Percentiles rank a stretch among this genome's conserved stretches.
These are phyloP conservation scores for Manihot esculenta DNA, from an alignment of 441 rosid genomes.

Conservation along the genomic window DNA sequence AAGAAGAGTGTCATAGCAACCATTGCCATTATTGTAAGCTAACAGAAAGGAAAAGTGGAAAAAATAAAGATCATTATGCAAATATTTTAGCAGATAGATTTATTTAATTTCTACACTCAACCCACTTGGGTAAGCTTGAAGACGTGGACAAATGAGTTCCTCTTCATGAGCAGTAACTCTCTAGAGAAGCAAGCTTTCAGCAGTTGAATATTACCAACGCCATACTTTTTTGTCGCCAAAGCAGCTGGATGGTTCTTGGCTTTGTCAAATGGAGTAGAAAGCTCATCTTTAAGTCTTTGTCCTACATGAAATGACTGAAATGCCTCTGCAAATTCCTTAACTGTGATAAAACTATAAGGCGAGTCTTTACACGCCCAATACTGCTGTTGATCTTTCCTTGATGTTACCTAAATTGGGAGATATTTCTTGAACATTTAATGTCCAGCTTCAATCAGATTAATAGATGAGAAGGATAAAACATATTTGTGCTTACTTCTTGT, in stretches of 20 bases:
- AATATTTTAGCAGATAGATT: too few relatives aligned
- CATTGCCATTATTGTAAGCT: slow-evolving; percentile 52
- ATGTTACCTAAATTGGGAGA: slow-evolving; percentile 62
- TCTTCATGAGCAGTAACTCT: slow-evolving; percentile 77
- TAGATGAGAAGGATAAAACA: background rate
- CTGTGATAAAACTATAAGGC: slow-evolving; percentile 64
- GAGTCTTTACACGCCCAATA: slow-evolving; percentile 58
- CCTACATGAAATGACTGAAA: slow-evolving; percentile 76
- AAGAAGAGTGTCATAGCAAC: slow-evolving; percentile 63
- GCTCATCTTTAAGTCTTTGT: slow-evolving; percentile 44
- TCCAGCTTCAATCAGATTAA: background rate
- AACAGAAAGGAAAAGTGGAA: background rate
- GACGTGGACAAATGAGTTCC: slow-evolving; percentile 79
- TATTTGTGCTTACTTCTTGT: slow-evolving; percentile 58
- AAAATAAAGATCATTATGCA: background rate
- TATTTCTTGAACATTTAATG: background rate
- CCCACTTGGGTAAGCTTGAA: slow-evolving; percentile 74
- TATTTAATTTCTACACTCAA: background rate
- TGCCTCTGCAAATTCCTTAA: slow-evolving; percentile 61
- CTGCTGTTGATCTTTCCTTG: slow-evolving; percentile 82
- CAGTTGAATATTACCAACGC: slow-evolving; percentile 55
- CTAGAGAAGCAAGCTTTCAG: slow-evolving; percentile 62
- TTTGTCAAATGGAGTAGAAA: slow-evolving; percentile 62
- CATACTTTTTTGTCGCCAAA: slow-evolving; percentile 57
- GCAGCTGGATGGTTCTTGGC: slow-evolving; percentile 73